Evolutionary conservation across 495 filamentous ascomycete genomes (phyloP), one percentile per base, ranked within the genome.

Genomic region (Apiosordaria backusii): DNA sequence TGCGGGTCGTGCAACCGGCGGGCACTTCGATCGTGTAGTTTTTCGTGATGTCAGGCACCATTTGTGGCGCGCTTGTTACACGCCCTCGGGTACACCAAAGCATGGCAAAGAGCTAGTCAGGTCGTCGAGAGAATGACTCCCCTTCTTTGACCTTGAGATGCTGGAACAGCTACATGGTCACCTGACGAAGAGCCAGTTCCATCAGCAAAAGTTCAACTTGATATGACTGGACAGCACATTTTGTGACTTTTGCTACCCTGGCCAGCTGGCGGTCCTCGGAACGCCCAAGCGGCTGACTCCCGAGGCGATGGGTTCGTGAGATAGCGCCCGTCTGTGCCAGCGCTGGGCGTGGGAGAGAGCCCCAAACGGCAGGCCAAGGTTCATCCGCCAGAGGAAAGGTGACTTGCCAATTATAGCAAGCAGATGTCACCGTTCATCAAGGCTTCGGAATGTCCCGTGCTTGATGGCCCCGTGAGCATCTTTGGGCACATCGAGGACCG

Each of bases 311-410:
- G 52, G n/a, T 55, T 23, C n/a, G 59, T 18, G 6, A 61, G 19
- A 61, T 40, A 61, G 59, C 59, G 59, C 59, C 59, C 59, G 59
- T 45, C 59, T 45, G 59, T 61, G 59, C 59, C 59, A 21, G 59
- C 21, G 27, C 59, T 61, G 59, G 59, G 57, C 57, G 16, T 60
- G 19, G 57, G 21, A 60, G 57, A 27, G 26, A 29, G 35, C 9
- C 26, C 57, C 26, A 24, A 25, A 25, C 18, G 57, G 22, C 26
- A 23, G 22, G 22, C 22, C 26, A 60, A n/a, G 26, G 23, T 27
- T 60, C 35, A 45, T 45, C 9, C 13, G 13, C 10, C 35, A 45
- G 35, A 45, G 35, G 35, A 13, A 45, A 9, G 35, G 35, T 45
- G 35, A 45, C 22, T 55, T 24, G n/a, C 53, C 53, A 55, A 55